phyloP scores from a whole-genome alignment of 1,284 basidiomycete species.

The Amylostereum areolatum region DNA sequence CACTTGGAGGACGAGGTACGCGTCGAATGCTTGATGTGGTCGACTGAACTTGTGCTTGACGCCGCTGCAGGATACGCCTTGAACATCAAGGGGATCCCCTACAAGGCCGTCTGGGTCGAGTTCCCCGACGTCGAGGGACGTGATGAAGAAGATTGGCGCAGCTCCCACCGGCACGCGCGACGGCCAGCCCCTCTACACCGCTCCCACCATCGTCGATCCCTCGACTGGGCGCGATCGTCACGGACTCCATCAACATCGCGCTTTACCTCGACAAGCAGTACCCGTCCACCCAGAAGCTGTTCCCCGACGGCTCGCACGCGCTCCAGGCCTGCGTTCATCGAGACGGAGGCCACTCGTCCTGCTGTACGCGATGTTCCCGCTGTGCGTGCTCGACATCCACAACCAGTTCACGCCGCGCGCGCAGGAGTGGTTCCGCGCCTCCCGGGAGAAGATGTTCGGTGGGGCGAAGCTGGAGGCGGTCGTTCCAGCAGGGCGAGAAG shows the following conservation, averaged over 20 bases:
- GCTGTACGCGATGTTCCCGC: no score
- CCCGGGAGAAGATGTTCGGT: neutral
- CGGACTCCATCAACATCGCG: constrained; percentile 27
- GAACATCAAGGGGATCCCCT: constrained; percentile 23
- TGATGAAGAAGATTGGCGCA: constrained; percentile 19
- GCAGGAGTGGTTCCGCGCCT: neutral
- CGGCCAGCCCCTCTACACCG: constrained; percentile 16
- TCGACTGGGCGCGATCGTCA: constrained; percentile 15
- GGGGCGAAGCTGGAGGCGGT: neutral
- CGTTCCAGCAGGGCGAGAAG: neutral
- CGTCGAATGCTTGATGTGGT: neutral
- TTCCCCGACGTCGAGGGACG: constrained; percentile 23
- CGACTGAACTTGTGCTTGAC: neutral
- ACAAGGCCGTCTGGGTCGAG: constrained; percentile 24
- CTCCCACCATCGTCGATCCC: constrained; percentile 22
- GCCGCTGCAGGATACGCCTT: constrained; percentile 15
- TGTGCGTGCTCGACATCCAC: constrained; percentile 22
- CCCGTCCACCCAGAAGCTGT: constrained; percentile 17
- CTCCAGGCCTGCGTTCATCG: constrained; percentile 20
- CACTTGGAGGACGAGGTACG: neutral
- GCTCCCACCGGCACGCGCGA: constrained; percentile 16
- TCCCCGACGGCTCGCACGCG: constrained; percentile 18
- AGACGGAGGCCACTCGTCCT: no score
- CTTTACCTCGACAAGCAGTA: constrained; percentile 29
- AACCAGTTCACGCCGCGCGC: constrained; percentile 9